These are phyloP conservation scores for Cladorrhinum samala DNA, from an alignment of 495 filamentous ascomycete species.

Conservation along the genomic window DNA sequence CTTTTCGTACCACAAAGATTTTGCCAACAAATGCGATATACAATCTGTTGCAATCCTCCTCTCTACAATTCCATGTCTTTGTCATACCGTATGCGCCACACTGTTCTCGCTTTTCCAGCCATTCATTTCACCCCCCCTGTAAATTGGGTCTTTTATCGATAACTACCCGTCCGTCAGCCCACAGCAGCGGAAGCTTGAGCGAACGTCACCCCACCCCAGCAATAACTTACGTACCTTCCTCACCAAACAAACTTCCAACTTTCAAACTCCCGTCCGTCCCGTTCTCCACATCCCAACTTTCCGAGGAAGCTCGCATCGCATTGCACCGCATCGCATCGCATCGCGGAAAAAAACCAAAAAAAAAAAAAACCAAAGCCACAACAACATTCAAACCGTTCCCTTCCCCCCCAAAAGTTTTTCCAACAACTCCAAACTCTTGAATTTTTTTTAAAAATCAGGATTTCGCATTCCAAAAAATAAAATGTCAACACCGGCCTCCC, in stretches of 20 bases:
- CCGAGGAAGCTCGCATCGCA: not conserved
- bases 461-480: not conserved
- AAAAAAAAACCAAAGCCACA: not conserved
- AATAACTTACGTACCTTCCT: not conserved
- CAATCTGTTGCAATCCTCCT: too few species aligned
- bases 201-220: not conserved
- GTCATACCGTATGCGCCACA: too few species aligned
- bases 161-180: conserved; percentile 1
- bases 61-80: too few species aligned
- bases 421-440: conserved; percentile 1
- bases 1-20: too few species aligned
- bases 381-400: not conserved
- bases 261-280: not conserved
- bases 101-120: not conserved
- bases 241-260: not conserved
- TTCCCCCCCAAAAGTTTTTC: not conserved
- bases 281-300: not conserved
- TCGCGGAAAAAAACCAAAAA: not conserved
- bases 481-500: conserved; percentile 12
- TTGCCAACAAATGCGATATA: too few species aligned
- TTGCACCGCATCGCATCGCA: too few species aligned
- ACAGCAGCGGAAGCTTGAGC: not conserved
- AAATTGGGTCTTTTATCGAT: not conserved
- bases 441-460: not conserved
- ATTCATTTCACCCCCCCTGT: not conserved